These are phyloP conservation scores for Nephelium lappaceum DNA, from an alignment of 345 rosid genomes.

Conservation along the genomic window DNA sequence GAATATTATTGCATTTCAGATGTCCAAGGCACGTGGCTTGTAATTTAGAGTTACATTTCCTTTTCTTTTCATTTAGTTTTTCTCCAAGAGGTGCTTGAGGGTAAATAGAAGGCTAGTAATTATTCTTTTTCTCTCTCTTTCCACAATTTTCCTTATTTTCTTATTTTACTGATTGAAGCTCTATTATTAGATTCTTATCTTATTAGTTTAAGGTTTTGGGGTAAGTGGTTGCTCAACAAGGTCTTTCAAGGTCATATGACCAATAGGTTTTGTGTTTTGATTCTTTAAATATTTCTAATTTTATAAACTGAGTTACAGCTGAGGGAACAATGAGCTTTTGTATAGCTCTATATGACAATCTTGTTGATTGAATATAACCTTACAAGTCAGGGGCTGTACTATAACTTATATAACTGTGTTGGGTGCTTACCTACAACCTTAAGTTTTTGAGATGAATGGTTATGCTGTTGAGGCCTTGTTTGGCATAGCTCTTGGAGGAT, in stretches of 20 bases:
- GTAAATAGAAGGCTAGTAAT: not conserved
- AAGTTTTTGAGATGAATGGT: not conserved
- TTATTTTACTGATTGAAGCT: not conserved
- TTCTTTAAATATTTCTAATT: not conserved
- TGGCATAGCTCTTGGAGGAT: no score
- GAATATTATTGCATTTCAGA: not conserved
- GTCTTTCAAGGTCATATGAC: not conserved
- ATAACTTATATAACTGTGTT: not conserved
- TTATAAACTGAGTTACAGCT: not conserved
- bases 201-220: not conserved
- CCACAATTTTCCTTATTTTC: not conserved
- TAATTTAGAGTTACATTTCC: not conserved
- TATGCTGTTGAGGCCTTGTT: not conserved
- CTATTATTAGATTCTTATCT: not conserved
- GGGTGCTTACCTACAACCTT: not conserved
- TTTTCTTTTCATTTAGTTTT: not conserved
- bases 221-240: not conserved
- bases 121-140: not conserved
- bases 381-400: not conserved
- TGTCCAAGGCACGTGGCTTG: not conserved
- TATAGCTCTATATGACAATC: not conserved
- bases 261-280: not conserved
- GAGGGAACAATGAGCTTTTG: not conserved
- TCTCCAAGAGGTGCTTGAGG: not conserved
- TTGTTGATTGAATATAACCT: not conserved